Conservation (phyloP, 176 grass and related monocot species). For the Oryza coarctata region DNA sequence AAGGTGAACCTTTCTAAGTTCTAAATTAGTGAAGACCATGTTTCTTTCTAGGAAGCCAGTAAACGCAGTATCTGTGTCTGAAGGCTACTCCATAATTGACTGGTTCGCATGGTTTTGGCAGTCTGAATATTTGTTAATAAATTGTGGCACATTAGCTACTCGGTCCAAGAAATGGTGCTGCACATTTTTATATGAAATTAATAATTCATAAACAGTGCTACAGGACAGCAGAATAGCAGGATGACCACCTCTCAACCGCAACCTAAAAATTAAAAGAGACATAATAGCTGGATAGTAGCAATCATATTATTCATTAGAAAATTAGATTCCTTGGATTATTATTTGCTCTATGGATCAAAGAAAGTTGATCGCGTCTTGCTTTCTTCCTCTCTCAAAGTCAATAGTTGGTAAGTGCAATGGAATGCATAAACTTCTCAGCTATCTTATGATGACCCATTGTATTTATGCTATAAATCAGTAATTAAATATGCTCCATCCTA, state of each 20-base stretch:
- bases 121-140: background rate
- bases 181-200: background rate
- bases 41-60: background rate
- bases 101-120: no score
- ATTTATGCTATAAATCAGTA: background rate
- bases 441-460: background rate
- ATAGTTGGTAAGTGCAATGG: background rate
- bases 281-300: background rate
- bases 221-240: background rate
- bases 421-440: background rate
- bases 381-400: background rate
- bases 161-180: background rate
- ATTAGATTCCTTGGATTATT: background rate
- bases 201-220: background rate
- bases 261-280: background rate
- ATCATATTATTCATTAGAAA: background rate
- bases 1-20: background rate
- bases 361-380: background rate
- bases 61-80: background rate
- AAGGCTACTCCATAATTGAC: no score
- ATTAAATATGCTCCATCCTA: background rate
- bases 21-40: background rate
- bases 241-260: background rate
- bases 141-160: background rate
- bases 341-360: background rate